Evolutionary conservation across 2,329 filamentous ascomycete species (phyloP), one percentile per base, ranked within the genome.

Genomic region (Blastomyces gilchristii): DNA sequence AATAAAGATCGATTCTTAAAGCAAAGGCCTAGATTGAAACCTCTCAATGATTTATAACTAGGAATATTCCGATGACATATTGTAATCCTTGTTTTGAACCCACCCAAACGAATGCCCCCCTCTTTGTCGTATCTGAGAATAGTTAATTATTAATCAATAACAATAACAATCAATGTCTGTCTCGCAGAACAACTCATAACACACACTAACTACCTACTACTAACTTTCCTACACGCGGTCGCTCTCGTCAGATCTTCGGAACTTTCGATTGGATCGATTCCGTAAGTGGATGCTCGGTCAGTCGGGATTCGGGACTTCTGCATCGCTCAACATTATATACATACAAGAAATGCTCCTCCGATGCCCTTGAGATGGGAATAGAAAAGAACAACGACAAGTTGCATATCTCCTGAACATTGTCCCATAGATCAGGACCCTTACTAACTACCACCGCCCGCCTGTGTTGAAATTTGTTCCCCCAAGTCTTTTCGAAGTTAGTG

Each of bases 261-360:
- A 37, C 16, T 22, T 22, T 41, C 37, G n/a, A 41, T n/a, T 41
- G 37, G 37, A 28, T 25, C 34, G 31, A 41, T 25, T 41, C 54
- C 34, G 11, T 25, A 41, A 37, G 34, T 57, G 54, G 34, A 57
- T 7, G 54, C 14, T 57, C n/a, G 54, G 53, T 34, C 28, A 39
- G 53, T 56, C 53, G 53, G n/a, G n/a, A n/a, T n/a, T n/a, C n/a
- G n/a, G n/a, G 49, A 52, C 28, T 34, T 39, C 39, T 39, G 53
- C 18, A 25, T 39, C 34, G 18, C 12, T 25, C 34, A 39, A 11
- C 3, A 43, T 43, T 12, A 5, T 34, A 34, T 34, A 31, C 6
- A 39, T 58, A 41, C 39, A 43, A 58, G n/a, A 43, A 43, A n/a
- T 58, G 22, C 37, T 9, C 49, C 54, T 28, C 31, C 18, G 37